phyloP scores from a whole-genome alignment of 192 early-diverging fungal species.

The Gigaspora rosea region DNA sequence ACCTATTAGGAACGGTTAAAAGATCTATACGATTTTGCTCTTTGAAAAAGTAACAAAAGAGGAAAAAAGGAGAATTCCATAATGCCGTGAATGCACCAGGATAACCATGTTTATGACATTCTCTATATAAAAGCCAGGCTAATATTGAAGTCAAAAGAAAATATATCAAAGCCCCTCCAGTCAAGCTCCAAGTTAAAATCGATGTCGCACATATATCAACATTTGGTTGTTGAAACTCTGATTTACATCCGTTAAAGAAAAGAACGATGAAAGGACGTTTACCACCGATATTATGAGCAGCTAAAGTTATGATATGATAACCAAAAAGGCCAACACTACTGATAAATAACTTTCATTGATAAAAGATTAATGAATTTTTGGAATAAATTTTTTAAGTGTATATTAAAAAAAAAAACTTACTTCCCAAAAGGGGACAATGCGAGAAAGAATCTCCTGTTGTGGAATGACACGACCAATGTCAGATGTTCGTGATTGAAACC shows the following conservation, averaged over 20 bases:
- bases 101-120: constrained; percentile 21
- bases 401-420: constrained; percentile 2
- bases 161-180: constrained; percentile 20
- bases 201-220: constrained; percentile 22
- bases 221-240: constrained; percentile 9
- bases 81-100: constrained; percentile 21
- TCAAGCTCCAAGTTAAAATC: constrained; percentile 13
- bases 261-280: neutral
- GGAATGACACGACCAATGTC: constrained; percentile 22
- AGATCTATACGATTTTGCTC: constrained; percentile 20
- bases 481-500: constrained; percentile 5
- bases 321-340: constrained; percentile 3
- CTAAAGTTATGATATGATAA: constrained; percentile 8
- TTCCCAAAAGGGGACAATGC: constrained; percentile 23
- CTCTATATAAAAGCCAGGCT: neutral
- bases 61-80: constrained; percentile 29
- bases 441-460: constrained; percentile 9
- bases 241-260: constrained; percentile 17
- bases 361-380: neutral
- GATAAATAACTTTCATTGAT: constrained; percentile 10
- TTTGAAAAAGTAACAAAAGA: constrained; percentile 19
- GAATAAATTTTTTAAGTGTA: neutral
- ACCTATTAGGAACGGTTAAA: constrained; percentile 25
- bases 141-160: neutral
- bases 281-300: neutral